A percentile compares a stretch with the other conserved stretches of the same genome.
Conservation (phyloP, 768 basidiomycete genomes). For the Podaxis sp. region DNA sequence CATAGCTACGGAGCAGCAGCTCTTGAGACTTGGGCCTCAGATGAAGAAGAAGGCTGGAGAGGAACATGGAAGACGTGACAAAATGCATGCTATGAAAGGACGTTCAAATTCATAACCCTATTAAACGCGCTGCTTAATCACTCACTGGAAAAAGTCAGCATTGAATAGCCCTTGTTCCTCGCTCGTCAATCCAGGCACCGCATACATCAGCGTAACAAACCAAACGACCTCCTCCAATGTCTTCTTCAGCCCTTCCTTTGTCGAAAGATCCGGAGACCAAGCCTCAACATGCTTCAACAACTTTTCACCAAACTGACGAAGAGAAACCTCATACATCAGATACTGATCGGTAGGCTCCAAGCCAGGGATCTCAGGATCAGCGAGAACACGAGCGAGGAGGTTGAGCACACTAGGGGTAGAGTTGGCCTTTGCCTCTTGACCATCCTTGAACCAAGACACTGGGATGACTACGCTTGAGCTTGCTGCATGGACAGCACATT, state of each 20-base stretch:
- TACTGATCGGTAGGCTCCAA: background rate
- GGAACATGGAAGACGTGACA: slow-evolving; percentile 65
- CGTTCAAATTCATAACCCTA: slow-evolving; percentile 33
- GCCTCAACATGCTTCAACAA: slow-evolving; percentile 42
- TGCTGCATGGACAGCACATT: slow-evolving; percentile 47
- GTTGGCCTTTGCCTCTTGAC: background rate
- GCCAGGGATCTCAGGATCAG: slow-evolving; percentile 10
- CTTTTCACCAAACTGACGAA: slow-evolving; percentile 36
- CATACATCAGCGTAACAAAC: slow-evolving; percentile 55
- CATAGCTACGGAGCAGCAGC: slow-evolving; percentile 58
- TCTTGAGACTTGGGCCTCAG: slow-evolving; percentile 44
- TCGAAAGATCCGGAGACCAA: slow-evolving; percentile 34
- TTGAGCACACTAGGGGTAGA: slow-evolving; percentile 6
- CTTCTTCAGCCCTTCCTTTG: slow-evolving; percentile 29
- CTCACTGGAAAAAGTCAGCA: slow-evolving; percentile 63
- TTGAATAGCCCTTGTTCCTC: slow-evolving; percentile 36
- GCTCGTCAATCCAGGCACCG: slow-evolving; percentile 50
- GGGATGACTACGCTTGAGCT: slow-evolving; percentile 24
- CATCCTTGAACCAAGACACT: slow-evolving; percentile 22
- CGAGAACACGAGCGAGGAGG: slow-evolving; percentile 10
- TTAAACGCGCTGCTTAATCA: slow-evolving; percentile 3
- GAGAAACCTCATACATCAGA: slow-evolving; percentile 27
- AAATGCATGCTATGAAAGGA: slow-evolving; percentile 59
- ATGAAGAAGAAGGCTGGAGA: slow-evolving; percentile 45
- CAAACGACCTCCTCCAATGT: slow-evolving; percentile 67